These are phyloP conservation scores for Juglanconis sp. DNA, from an alignment of 2,329 filamentous ascomycete species.

Conservation along the genomic window DNA sequence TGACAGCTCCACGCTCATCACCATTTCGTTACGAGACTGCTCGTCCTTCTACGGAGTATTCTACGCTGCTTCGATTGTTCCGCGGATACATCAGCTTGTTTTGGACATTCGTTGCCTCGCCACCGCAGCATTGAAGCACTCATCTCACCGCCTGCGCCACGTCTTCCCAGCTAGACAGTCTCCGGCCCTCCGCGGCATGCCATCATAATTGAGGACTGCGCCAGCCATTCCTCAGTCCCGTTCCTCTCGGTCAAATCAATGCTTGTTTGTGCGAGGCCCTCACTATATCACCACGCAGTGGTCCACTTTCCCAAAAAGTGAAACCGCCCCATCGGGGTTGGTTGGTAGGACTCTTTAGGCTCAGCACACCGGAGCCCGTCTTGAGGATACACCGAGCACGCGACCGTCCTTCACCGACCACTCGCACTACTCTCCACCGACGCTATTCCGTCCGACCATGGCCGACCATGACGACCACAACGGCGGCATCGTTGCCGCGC, in stretches of 20 bases:
- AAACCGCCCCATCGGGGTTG: slow-evolving; percentile 15
- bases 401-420: background rate
- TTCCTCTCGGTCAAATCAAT: background rate
- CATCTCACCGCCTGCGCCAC: slow-evolving; percentile 8
- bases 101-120: too few relatives aligned
- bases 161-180: slow-evolving; percentile 3
- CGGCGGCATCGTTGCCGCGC: slow-evolving; percentile 46
- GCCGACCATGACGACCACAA: slow-evolving; percentile 18
- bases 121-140: background rate
- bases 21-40: slow-evolving; percentile 7
- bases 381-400: slow-evolving; percentile 11
- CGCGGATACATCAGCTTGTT: background rate
- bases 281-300: background rate
- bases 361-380: background rate
- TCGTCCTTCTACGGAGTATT: background rate
- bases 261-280: background rate
- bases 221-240: slow-evolving; percentile 3
- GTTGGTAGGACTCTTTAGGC: background rate
- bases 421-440: background rate
- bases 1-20: slow-evolving; percentile 10
- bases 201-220: slow-evolving; percentile 1
- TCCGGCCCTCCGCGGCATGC: slow-evolving; percentile 9
- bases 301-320: background rate
- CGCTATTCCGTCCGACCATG: slow-evolving; percentile 6
- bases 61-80: slow-evolving; percentile 8